Base-by-base conservation (phyloP, 2,329 filamentous ascomycete species). In the Polychaeton citri region DNA sequence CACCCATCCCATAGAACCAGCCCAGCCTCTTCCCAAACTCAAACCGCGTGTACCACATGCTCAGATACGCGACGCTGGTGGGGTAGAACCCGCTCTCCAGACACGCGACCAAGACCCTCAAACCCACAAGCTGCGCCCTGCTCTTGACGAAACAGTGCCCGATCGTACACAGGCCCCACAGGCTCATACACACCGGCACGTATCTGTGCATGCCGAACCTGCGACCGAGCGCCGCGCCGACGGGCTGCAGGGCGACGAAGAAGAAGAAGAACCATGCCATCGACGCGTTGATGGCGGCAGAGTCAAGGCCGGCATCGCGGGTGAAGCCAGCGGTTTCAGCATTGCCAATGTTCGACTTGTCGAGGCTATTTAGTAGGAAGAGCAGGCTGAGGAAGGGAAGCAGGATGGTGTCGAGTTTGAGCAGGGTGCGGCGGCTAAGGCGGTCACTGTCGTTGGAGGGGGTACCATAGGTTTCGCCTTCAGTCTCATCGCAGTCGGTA, bases 281-380 rank as follows among this genome's bases (percentile, higher is more conserved):
- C 2, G 71, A 68, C 4, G 63, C 62, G 44, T 75, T 74, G 37
- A 76, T 51, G 45, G 74, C 71, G 24, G 58, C 55, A n/a, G 62
- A 60, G 3, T 54, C 53, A 1, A 72, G 58, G 0, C 70, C 71
- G 18, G 71, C 65, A 43, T 75, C 70, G 28, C 54, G 51, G 0
- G 71, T 75, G 49, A 75, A 76, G 42, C 79, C 69, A 17, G 73
- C 73, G 5, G 66, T 69, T 40, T 71, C 67, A 9, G 68, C 68
- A 53, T 70, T 71, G 37, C 68, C 68, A 39, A 72, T 65, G 43
- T 71, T 72, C 12, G 61, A 61, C 40, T 68, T 67, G 51, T 72
- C 68, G 13, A 72, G 54, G 33, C 62, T 62, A 50, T 71, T 71
- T 44, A 71, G 62, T 6, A 71, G 57, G 45, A 69, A 72, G 21